These are phyloP conservation scores for Yamadazyma laniorum DNA, from an alignment of 805 yeast species.

Conservation along the genomic window DNA sequence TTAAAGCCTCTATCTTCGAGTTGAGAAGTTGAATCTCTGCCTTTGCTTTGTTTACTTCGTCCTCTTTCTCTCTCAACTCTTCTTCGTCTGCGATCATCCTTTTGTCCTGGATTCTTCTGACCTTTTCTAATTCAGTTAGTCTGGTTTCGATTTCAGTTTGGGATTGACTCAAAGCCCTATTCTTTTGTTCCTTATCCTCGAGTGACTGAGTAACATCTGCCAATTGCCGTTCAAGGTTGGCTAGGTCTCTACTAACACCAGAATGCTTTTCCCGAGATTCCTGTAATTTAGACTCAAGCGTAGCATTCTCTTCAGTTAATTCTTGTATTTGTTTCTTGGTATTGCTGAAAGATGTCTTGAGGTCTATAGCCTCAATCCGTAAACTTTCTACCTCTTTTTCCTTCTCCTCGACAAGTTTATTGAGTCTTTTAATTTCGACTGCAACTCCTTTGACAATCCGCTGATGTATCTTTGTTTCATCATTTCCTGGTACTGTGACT, in stretches of 20 bases:
- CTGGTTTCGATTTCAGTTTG: background rate
- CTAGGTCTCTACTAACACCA: background rate
- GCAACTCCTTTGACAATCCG: slow-evolving; percentile 5
- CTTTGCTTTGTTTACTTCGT: too few species aligned
- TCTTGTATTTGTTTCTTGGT: background rate
- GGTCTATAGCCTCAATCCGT: background rate
- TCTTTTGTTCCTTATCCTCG: background rate
- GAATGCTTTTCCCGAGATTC: background rate
- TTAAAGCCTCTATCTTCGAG: too few species aligned
- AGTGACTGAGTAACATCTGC: too few species aligned
- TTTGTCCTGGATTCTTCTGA: slow-evolving; percentile 8
- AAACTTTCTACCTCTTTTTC: too few species aligned
- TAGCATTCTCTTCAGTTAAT: background rate
- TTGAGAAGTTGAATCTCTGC: too few species aligned
- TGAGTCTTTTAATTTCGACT: slow-evolving; percentile 2
- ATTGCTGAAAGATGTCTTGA: background rate
- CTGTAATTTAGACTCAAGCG: background rate
- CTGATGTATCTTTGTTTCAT: slow-evolving; percentile 10
- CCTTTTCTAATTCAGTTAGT: slow-evolving; percentile 1
- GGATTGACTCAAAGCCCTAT: too few species aligned
- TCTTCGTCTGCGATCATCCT: slow-evolving; percentile 6
- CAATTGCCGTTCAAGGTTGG: background rate
- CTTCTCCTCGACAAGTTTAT: background rate
- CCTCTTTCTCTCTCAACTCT: too few species aligned
- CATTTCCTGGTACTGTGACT: slow-evolving; percentile 7